Conservation (phyloP, 805 yeast genomes). For the Hanseniaspora pseudoguilliermondii region DNA sequence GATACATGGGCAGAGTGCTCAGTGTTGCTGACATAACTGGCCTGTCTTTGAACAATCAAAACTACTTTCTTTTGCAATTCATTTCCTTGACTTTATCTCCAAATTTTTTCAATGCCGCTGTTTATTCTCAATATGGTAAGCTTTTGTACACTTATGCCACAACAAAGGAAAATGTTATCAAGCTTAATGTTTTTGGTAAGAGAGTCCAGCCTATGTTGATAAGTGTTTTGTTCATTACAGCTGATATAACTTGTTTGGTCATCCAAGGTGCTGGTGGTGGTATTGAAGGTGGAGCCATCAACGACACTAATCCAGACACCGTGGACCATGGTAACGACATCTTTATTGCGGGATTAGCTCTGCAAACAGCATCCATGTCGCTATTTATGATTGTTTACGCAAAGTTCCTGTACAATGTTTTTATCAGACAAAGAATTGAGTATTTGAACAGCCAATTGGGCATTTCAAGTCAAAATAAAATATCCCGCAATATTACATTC, state of each 20-base stretch:
- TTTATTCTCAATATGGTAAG: slow-evolving; percentile 61
- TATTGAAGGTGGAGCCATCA: slow-evolving; percentile 39
- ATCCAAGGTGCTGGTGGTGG: slow-evolving; percentile 75
- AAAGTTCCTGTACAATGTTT: slow-evolving; percentile 35
- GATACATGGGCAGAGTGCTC: slow-evolving; percentile 50
- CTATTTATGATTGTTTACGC: slow-evolving; percentile 42
- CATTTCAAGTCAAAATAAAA: slow-evolving; percentile 9
- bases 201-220: slow-evolving; percentile 3
- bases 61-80: slow-evolving; percentile 49
- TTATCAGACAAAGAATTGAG: slow-evolving; percentile 21
- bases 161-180: background rate
- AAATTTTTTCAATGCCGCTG: slow-evolving; percentile 72
- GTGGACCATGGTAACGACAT: slow-evolving; percentile 19
- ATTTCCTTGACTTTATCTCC: slow-evolving; percentile 67
- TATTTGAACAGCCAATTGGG: slow-evolving; percentile 13
- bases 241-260: slow-evolving; percentile 52
- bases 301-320: slow-evolving; percentile 19
- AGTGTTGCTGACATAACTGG: slow-evolving; percentile 29
- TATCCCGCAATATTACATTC: background rate
- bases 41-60: slow-evolving; percentile 18
- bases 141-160: slow-evolving; percentile 47
- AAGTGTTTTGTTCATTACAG: slow-evolving; percentile 48
- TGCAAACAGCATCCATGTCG: slow-evolving; percentile 62
- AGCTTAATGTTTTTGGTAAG: slow-evolving; percentile 32
- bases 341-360: slow-evolving; percentile 66